Percentiles rank a stretch among this genome's conserved stretches.
Conservation (phyloP, 1,139 yeast genomes). For the Scheffersomyces parashehatae region DNA sequence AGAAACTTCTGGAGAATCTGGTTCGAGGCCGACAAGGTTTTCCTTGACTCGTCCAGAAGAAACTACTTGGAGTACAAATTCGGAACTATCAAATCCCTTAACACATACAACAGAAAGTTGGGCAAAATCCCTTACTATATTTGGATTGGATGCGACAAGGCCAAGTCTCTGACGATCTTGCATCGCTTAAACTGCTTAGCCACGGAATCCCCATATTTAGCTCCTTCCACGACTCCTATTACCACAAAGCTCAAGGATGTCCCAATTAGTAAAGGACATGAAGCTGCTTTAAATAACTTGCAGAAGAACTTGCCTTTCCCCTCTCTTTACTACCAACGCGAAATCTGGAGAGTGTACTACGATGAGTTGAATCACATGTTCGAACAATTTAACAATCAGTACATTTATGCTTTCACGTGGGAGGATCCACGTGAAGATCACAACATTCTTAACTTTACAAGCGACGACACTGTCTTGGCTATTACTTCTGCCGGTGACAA, state of each 20-base stretch:
- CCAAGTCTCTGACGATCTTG: conserved; percentile 57
- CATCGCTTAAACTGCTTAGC: conserved; percentile 71
- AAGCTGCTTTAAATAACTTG: conserved; percentile 66
- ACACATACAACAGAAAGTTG: conserved; percentile 59
- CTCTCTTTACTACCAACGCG: conserved; percentile 72
- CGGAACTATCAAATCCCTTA: conserved; percentile 75
- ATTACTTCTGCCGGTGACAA: conserved; percentile 89
- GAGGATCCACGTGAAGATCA: conserved; percentile 86
- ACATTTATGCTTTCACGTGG: conserved; percentile 87
- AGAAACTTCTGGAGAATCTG: conserved; percentile 84
- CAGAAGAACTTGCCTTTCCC: conserved; percentile 74
- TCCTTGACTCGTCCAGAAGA: conserved; percentile 76
- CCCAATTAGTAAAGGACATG: conserved; percentile 66
- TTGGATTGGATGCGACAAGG: conserved; percentile 80
- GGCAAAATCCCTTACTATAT: conserved; percentile 81
- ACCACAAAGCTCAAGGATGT: conserved; percentile 24
- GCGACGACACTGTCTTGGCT: conserved; percentile 73
- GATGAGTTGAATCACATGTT: conserved; percentile 70
- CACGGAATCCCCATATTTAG: conserved; percentile 78
- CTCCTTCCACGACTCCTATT: conserved; percentile 45
- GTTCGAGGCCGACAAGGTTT: conserved; percentile 85
- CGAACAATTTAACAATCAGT: conserved; percentile 73
- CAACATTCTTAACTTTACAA: conserved; percentile 57
- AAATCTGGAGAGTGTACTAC: conserved; percentile 77
- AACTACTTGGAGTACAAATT: conserved; percentile 79